phyloP scores from a whole-genome alignment of 768 basidiomycete genomes.

The Kwoniella heveanensis region DNA sequence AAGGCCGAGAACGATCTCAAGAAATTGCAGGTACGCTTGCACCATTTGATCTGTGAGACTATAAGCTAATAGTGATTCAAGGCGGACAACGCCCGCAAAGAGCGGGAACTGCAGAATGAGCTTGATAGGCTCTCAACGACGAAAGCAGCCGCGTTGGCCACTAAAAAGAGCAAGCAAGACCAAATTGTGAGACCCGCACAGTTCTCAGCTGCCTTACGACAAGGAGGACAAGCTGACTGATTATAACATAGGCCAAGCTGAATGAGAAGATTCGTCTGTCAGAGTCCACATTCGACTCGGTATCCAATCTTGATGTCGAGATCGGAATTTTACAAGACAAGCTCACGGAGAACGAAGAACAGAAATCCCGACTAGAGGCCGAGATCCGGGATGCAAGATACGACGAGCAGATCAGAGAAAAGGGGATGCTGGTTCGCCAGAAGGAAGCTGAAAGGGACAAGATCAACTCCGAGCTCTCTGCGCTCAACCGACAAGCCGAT shows the following conservation, averaged over 20 bases:
- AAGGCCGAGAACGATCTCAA: constrained; percentile 64
- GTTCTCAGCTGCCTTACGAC: no score
- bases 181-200: constrained; percentile 49
- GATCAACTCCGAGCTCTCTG: constrained; percentile 70
- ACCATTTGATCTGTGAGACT: background rate
- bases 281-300: constrained; percentile 53
- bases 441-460: constrained; percentile 72
- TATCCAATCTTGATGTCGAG: constrained; percentile 58
- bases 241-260: constrained; percentile 36
- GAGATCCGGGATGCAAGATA: constrained; percentile 49
- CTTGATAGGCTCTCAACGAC: constrained; percentile 60
- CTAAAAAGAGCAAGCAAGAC: constrained; percentile 50
- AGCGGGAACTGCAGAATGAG: constrained; percentile 63
- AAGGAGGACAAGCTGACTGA: constrained; percentile 9
- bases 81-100: constrained; percentile 50
- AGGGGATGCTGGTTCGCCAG: constrained; percentile 57
- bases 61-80: constrained; percentile 11
- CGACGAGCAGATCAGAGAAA: constrained; percentile 49
- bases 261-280: constrained; percentile 48
- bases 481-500: constrained; percentile 76
- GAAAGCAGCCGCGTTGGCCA: constrained; percentile 61
- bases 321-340: constrained; percentile 59
- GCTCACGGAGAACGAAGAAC: constrained; percentile 34
- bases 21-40: constrained; percentile 64
- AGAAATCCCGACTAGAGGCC: constrained; percentile 30